These are phyloP conservation scores for Medicago ruthenica DNA, from an alignment of 306 rosid genomes.

Conservation along the genomic window DNA sequence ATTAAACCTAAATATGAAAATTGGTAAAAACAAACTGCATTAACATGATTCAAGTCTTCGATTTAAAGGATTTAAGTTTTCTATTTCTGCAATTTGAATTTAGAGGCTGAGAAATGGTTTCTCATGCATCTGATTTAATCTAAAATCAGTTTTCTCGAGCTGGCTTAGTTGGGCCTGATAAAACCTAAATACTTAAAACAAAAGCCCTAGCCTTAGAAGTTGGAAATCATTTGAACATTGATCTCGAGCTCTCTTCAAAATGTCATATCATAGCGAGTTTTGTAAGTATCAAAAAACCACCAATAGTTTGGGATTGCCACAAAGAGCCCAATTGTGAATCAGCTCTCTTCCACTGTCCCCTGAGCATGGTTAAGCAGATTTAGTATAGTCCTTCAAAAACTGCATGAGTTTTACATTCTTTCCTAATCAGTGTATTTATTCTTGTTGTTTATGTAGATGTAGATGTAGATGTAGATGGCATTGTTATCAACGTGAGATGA, in stretches of 20 bases:
- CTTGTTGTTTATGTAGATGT: not conserved
- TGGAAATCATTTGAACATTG: not conserved
- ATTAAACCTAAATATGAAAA: not conserved
- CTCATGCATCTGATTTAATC: not conserved
- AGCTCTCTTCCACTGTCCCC: not conserved
- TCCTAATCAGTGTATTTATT: not conserved
- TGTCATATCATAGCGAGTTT: not conserved
- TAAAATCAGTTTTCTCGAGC: not conserved
- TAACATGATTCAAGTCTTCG: not conserved
- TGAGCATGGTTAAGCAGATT: not conserved
- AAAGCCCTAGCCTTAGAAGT: not conserved
- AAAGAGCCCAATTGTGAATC: not conserved
- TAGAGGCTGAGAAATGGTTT: not conserved
- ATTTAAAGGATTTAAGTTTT: conserved; percentile 1
- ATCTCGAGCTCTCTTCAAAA: not conserved
- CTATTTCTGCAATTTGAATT: not conserved
- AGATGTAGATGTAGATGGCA: too few relatives aligned
- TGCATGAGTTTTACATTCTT: not conserved
- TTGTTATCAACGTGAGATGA: not conserved
- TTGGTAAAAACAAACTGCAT: not conserved
- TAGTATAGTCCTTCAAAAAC: not conserved
- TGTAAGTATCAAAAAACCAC: not conserved
- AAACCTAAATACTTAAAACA: not conserved
- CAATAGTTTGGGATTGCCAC: not conserved
- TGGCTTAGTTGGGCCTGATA: not conserved